phyloP scores from a whole-genome alignment of 495 filamentous ascomycete genomes.

The Penicillium parvum region DNA sequence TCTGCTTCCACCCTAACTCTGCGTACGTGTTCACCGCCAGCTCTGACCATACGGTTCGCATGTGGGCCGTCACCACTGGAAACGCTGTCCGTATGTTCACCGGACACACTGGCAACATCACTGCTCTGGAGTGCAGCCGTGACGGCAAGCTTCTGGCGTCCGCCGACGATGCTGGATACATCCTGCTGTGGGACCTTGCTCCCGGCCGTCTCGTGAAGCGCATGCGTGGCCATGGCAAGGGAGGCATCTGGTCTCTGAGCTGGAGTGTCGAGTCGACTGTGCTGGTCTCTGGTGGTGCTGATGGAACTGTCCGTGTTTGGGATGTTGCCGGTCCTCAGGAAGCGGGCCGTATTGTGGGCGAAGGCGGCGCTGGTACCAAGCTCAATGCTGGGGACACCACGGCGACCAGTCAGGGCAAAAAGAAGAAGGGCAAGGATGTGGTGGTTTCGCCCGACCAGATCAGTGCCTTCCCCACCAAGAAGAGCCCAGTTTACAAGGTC shows the following conservation, averaged over 20 bases:
- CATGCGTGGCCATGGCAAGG: slow-evolving; percentile 89
- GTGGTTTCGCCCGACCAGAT: slow-evolving; percentile 91
- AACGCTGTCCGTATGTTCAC: slow-evolving; percentile 86
- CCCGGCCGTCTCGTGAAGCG: slow-evolving; percentile 79
- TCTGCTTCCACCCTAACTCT: slow-evolving; percentile 90
- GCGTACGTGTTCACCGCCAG: slow-evolving; percentile 89
- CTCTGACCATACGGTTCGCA: slow-evolving; percentile 84
- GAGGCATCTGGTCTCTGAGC: slow-evolving; percentile 86
- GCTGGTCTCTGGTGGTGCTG: slow-evolving; percentile 83
- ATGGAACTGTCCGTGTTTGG: slow-evolving; percentile 90
- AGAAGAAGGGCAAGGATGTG: slow-evolving; percentile 83
- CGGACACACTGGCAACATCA: slow-evolving; percentile 82
- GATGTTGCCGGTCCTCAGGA: slow-evolving; percentile 69
- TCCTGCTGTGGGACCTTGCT: slow-evolving; percentile 88
- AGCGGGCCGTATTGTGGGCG: slow-evolving; percentile 54
- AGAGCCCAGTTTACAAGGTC: slow-evolving; percentile 89
- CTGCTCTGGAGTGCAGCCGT: slow-evolving; percentile 74
- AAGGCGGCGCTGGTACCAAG: slow-evolving; percentile 49
- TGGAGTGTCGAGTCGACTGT: slow-evolving; percentile 89
- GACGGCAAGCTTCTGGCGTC: slow-evolving; percentile 84
- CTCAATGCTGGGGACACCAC: slow-evolving; percentile 43
- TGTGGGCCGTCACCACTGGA: slow-evolving; percentile 91
- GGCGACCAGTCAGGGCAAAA: slow-evolving; percentile 42
- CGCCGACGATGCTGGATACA: slow-evolving; percentile 78
- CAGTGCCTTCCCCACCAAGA: slow-evolving; percentile 89